Evolutionary conservation across 225 moss, liverwort and hornwort species (phyloP).

Genomic region (Rhytidiadelphus loreus): DNA sequence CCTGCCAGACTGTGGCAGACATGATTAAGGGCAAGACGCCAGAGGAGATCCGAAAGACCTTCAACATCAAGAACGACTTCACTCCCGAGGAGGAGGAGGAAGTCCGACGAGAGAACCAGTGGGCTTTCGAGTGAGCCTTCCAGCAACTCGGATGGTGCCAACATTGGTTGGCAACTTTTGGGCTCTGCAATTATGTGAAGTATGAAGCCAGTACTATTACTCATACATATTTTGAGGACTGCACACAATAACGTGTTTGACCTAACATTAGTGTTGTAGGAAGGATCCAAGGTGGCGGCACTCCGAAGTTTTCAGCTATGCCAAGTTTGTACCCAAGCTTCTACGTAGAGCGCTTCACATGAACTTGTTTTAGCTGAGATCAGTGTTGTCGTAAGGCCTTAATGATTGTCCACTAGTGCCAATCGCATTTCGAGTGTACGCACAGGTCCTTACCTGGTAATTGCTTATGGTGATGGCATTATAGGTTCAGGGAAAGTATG

Average conservation of each 20-base stretch:
- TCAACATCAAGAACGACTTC: conserved; percentile 41
- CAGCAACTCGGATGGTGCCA: not conserved
- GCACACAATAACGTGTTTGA: conserved; percentile 25
- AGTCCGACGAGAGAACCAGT: conserved; percentile 40
- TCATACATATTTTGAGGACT: conserved; percentile 1
- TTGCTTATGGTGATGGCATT: not conserved
- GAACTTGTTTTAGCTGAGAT: not conserved
- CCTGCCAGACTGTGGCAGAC: conserved; percentile 40
- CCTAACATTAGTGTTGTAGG: conserved; percentile 8
- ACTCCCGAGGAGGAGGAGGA: conserved; percentile 40
- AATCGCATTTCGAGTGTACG: not conserved
- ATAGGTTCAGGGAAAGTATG: conserved; percentile 1
- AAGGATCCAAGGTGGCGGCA: not conserved
- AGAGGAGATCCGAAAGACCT: conserved; percentile 37
- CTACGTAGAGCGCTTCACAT: not conserved
- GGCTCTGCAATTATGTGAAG: not conserved
- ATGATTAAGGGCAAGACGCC: conserved; percentile 44
- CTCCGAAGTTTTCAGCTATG: not conserved
- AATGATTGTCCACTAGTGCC: not conserved
- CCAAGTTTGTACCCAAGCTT: conserved; percentile 8
- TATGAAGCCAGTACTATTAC: not conserved
- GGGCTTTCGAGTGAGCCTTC: conserved; percentile 26
- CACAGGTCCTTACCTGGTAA: not conserved
- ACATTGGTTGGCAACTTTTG: not conserved
- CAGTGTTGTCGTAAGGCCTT: not conserved